Base-by-base conservation (phyloP, 2,329 filamentous ascomycete species). In the Sarocladium kiliense region DNA sequence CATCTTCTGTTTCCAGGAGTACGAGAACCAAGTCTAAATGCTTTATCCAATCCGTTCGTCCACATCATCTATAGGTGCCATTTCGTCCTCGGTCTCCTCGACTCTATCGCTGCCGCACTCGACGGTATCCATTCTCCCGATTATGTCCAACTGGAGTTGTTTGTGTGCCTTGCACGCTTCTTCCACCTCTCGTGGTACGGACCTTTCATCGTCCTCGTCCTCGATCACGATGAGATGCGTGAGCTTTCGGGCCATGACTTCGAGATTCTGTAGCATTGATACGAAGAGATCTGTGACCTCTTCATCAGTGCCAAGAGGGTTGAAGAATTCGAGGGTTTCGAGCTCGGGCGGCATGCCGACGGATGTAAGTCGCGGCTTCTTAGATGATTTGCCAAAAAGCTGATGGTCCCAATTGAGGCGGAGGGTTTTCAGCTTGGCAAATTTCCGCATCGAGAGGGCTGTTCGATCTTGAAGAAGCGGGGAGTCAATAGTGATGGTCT, bases 381-480 rank as follows among this genome's bases (percentile, higher is more conserved):
- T 71, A n/a, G 71, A 70, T 0, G 72, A 68, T 50, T 68, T 69
- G 14, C 76, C 76, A 32, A 77, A 77, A 1, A 79, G 71, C 58
- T 79, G 76, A 42, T 74, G 74, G 59, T 78, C 76, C 71, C 72
- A 75, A 58, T 74, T 74, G 25, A 79, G 47, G 27, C 71, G 68
- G 6, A 79, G 63, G 0, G 68, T 69, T 49, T 67, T 74, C 19
- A 78, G 68, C 0, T 62, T 62, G 3, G 63, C 64, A 34, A 78
- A 79, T 7, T 77, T 73, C 6, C 76, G 65, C 56, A 79, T 66
- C 23, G 73, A 66, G 14, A 78, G 60, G 3, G 77, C 66, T 16
- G 71, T 71, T n/a, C 67, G 65, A 25, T 71, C 69, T 34, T 61
- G 65, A 4, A 79, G 58, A 5, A 67, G 69, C 0, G 75, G 69